A percentile compares a stretch with the other conserved stretches of the same genome.
These are phyloP conservation scores for Fusarium goolgardi DNA, from an alignment of 2,329 filamentous ascomycete genomes.

Conservation along the genomic window DNA sequence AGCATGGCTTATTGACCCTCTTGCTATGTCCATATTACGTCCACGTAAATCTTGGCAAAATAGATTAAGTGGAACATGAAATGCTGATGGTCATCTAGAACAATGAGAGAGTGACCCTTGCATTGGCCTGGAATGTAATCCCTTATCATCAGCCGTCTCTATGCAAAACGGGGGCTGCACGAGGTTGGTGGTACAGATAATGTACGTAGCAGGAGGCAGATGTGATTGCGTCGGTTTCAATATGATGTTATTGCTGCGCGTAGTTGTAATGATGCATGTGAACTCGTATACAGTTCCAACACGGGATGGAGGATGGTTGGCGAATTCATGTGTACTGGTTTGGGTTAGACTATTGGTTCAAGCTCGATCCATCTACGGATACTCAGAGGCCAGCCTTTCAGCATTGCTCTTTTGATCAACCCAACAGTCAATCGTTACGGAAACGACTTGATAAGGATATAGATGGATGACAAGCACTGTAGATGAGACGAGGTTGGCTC, in stretches of 20 bases:
- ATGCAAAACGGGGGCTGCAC: neutral
- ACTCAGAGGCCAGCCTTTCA: neutral
- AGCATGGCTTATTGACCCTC: neutral
- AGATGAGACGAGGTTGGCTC: slow-evolving; percentile 33
- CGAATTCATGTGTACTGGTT: neutral
- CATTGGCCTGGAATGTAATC: slow-evolving; percentile 19
- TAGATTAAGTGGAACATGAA: neutral
- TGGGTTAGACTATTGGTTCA: neutral
- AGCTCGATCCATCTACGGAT: neutral
- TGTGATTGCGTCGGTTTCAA: neutral
- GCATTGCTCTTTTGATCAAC: neutral
- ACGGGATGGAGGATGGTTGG: neutral
- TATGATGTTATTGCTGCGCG: neutral
- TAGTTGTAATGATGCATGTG: slow-evolving; percentile 2
- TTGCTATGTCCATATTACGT: neutral
- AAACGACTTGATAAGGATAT: neutral
- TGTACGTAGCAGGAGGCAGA: neutral
- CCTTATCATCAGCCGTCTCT: slow-evolving; percentile 1
- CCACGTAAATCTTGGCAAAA: neutral
- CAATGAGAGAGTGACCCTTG: neutral
- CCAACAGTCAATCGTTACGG: neutral
- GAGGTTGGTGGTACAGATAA: slow-evolving; percentile 2
- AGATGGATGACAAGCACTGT: slow-evolving; percentile 13
- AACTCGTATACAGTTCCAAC: slow-evolving; percentile 1
- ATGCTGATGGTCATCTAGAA: neutral